Evolutionary conservation across 441 rosid genomes (phyloP).

Genomic region (Manihot esculenta): DNA sequence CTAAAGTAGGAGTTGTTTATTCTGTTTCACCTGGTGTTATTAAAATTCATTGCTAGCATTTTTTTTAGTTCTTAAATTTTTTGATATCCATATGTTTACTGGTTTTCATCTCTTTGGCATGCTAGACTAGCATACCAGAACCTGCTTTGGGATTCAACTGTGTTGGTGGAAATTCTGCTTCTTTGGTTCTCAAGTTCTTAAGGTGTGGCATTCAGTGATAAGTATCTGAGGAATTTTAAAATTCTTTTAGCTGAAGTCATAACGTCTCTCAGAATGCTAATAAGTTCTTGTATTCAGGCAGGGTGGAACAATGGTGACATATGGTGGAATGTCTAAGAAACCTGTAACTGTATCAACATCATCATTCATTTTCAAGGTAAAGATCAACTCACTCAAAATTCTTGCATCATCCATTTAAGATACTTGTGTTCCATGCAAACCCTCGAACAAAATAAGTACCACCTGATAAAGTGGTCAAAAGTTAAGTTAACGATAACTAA

Average conservation of each 20-base stretch:
- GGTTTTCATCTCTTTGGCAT: constrained; percentile 21
- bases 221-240: constrained; percentile 3
- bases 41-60: background rate
- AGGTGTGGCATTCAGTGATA: constrained; percentile 41
- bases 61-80: constrained; percentile 6
- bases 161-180: constrained; percentile 85
- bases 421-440: background rate
- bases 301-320: constrained; percentile 89
- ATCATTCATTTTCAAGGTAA: constrained; percentile 79
- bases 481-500: background rate
- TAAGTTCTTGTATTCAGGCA: constrained; percentile 37
- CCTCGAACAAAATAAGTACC: background rate
- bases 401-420: background rate
- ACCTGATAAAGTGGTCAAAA: background rate
- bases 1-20: constrained; percentile 15
- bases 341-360: constrained; percentile 78
- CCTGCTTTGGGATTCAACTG: constrained; percentile 84
- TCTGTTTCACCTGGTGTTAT: background rate
- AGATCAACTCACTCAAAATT: background rate
- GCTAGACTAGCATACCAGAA: constrained; percentile 59
- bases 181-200: constrained; percentile 73
- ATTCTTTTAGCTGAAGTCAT: constrained; percentile 6
- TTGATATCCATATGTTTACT: constrained; percentile 12
- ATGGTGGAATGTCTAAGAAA: constrained; percentile 93
- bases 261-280: constrained; percentile 15